These are phyloP conservation scores for Kappamyces sp. DNA, from an alignment of 192 early-diverging fungal species.

Conservation along the genomic window DNA sequence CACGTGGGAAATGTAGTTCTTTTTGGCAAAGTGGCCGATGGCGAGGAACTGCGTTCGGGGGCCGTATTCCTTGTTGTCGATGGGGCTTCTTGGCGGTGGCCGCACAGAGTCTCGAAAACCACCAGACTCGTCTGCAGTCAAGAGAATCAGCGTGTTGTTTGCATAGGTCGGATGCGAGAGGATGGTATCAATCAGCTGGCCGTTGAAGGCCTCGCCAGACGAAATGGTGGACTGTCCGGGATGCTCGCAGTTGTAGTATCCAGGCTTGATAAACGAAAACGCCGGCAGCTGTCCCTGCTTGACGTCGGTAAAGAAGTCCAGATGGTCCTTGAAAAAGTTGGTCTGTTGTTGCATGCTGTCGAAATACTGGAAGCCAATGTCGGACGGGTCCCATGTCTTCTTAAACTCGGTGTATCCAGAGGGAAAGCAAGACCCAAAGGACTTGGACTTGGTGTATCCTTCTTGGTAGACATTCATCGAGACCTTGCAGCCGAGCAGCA, in stretches of 20 bases:
- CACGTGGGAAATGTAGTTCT: conserved; percentile 24
- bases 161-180: conserved; percentile 3
- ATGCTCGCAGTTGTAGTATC: conserved; percentile 8
- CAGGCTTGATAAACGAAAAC: conserved; percentile 16
- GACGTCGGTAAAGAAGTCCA: not conserved
- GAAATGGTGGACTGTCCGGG: conserved; percentile 17
- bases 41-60: conserved; percentile 16
- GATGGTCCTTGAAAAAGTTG: conserved; percentile 16
- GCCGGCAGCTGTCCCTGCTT: conserved; percentile 11
- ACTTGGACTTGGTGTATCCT: too few relatives aligned
- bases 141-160: conserved; percentile 16
- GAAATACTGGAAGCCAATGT: conserved; percentile 17
- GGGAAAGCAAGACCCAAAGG: too few relatives aligned
- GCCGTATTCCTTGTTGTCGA: conserved; percentile 9
- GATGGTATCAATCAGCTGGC: conserved; percentile 9
- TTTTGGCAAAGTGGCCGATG: conserved; percentile 12
- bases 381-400: conserved; percentile 4
- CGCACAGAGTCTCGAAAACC: conserved; percentile 16
- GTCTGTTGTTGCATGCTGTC: not conserved
- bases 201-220: conserved; percentile 18
- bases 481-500: conserved; percentile 1
- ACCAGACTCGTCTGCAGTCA: conserved; percentile 9
- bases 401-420: too few relatives aligned
- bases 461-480: not conserved
- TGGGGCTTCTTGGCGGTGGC: conserved; percentile 1